Conservation (phyloP, 148 eudicot species). For the Chenopodium formosanum region DNA sequence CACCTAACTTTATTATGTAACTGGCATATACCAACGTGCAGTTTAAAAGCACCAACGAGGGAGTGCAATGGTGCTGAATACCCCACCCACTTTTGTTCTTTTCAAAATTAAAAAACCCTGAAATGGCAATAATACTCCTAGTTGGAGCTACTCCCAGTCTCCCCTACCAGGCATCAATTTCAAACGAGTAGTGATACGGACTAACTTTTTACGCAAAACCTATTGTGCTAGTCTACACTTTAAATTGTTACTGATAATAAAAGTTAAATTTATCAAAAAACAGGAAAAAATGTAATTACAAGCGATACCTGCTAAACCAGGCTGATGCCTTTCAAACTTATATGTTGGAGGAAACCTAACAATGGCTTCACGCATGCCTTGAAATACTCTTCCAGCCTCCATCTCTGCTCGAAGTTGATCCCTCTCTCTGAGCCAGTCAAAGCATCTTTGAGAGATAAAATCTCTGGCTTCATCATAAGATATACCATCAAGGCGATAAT, state of each 20-base stretch:
- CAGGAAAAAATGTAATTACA: neutral
- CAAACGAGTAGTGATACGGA: neutral
- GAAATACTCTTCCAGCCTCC: slow-evolving; percentile 93
- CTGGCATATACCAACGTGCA: too few species aligned
- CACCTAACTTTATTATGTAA: too few species aligned
- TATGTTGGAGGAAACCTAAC: slow-evolving; percentile 90
- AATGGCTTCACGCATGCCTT: slow-evolving; percentile 95
- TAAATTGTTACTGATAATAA: neutral
- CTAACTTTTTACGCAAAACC: neutral
- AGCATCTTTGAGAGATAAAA: slow-evolving; percentile 91
- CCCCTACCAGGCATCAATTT: too few species aligned
- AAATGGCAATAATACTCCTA: too few species aligned
- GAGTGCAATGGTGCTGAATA: too few species aligned
- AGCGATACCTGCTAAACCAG: slow-evolving; percentile 83
- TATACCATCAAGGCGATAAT: slow-evolving; percentile 88
- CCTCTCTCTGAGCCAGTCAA: slow-evolving; percentile 92
- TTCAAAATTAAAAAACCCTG: too few species aligned
- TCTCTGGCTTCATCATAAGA: slow-evolving; percentile 99
- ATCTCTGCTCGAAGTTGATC: slow-evolving; percentile 89
- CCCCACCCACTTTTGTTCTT: too few species aligned
- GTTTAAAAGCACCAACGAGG: too few species aligned
- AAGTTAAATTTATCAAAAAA: neutral
- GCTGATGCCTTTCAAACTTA: slow-evolving; percentile 82
- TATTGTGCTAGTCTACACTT: neutral
- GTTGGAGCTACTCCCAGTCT: too few species aligned